Conservation (phyloP, 2,329 filamentous ascomycete species). For the Hypoxylon sp. region DNA sequence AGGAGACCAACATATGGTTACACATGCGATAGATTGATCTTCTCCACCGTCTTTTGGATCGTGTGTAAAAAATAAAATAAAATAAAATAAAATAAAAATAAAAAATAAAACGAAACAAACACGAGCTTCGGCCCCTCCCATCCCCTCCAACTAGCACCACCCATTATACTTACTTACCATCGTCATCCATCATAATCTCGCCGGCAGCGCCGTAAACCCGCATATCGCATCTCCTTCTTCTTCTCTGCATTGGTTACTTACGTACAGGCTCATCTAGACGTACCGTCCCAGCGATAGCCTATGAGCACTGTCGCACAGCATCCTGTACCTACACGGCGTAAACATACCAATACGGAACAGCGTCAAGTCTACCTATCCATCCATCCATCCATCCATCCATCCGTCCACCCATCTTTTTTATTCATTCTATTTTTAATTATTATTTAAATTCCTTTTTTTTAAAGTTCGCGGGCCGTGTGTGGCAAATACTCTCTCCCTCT, state of each 20-base stretch:
- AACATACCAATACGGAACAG: no score
- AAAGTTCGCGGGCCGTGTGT: no score
- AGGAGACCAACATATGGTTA: no score
- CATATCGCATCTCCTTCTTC: constrained; percentile 16
- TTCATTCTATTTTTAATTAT: constrained; percentile 2
- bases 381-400: constrained; percentile 2
- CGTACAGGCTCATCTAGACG: constrained; percentile 8
- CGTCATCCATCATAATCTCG: no score
- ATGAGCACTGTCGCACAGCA: constrained; percentile 16
- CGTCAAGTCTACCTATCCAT: background rate
- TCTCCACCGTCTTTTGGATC: no score
- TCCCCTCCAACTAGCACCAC: background rate
- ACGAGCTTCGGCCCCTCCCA: constrained; percentile 4
- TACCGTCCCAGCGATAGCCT: constrained; percentile 18
- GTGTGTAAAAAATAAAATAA: no score
- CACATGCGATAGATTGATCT: no score
- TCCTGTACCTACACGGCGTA: no score
- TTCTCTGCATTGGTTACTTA: constrained; percentile 6
- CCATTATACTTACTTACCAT: background rate
- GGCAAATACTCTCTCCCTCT: no score
- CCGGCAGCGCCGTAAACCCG: constrained; percentile 27
- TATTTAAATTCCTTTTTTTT: constrained; percentile 1
- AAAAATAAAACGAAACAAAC: no score
- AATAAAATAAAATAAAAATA: no score
- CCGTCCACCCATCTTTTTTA: no score